phyloP scores from a whole-genome alignment of 2,329 filamentous ascomycete genomes.

The Aspergillus sp. region DNA sequence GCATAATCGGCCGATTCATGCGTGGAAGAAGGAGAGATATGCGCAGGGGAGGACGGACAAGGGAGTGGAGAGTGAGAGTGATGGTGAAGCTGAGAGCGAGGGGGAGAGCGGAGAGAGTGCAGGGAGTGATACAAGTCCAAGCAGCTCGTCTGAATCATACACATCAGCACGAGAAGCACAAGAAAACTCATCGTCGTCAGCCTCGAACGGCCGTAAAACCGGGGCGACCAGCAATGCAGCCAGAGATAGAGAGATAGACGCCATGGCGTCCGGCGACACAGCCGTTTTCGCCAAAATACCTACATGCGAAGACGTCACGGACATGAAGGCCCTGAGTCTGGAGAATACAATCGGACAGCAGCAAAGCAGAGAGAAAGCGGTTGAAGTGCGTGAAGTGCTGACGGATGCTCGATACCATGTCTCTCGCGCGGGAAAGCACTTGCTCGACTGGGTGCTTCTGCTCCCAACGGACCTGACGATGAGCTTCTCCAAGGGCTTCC shows the following conservation, averaged over 20 bases:
- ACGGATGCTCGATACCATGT: constrained; percentile 65
- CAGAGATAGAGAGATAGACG: not conserved
- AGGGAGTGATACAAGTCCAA: not conserved
- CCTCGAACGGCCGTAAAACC: not conserved
- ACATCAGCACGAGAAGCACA: not conserved
- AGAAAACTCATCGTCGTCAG: not conserved
- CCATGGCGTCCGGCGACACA: not conserved
- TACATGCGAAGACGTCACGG: not conserved
- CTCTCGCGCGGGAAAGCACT: constrained; percentile 67
- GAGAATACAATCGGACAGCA: constrained; percentile 14
- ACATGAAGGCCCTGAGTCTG: constrained; percentile 6
- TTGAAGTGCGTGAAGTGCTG: constrained; percentile 11
- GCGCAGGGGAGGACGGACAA: not conserved
- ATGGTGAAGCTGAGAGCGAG: not conserved
- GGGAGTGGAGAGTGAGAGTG: not conserved
- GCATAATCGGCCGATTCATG: not conserved
- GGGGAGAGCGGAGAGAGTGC: not conserved
- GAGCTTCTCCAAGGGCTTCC: constrained; percentile 79
- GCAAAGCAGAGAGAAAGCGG: not conserved
- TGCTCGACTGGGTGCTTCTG: constrained; percentile 72
- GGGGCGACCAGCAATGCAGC: not conserved
- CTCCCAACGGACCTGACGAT: constrained; percentile 83
- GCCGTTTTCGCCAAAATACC: not conserved
- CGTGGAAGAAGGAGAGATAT: constrained; percentile 1
- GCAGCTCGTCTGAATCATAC: not conserved